Evolutionary conservation across 257 asterid genomes (phyloP), one percentile per base, ranked within the genome.

Genomic region (Perilla frutescens): DNA sequence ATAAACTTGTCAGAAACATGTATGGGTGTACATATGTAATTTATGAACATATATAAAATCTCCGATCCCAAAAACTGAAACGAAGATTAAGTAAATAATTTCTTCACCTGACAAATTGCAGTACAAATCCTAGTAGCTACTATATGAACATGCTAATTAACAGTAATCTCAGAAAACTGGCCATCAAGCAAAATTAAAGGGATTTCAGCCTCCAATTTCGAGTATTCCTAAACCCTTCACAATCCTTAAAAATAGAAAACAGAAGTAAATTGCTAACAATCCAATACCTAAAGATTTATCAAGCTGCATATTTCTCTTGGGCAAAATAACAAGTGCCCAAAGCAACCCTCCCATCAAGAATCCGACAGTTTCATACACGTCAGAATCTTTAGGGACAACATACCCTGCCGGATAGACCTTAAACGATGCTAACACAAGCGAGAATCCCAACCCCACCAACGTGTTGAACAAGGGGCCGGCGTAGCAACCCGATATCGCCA

Each of bases 381-480:
- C 88, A 43, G 76, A 34, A 74, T 86, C 86, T 3, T 47, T 68
- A 0, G 95, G 88, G 20, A 91, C 66, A 5, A 66, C 61, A 29
- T 84, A 90, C 1, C 87, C 74, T 0, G 59, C 20, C 0, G 98
- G 96, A 70, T 86, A 88, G 6, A 78, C 89, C 54, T 70, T 64
- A 86, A 91, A 88, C 0, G 96, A 74, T 2, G 87, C 93, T 11
- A 86, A 57, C 7, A 83, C 87, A 3, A 92, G 84, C 1, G 98
- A 90, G n/a, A 87, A 44, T 6, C 98, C 98, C 77, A 92, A 72
- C 15, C 98, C 98, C 6, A 90, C 83, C 70, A 88, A 48, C 0
- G 89, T 88, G 12, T 90, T 92, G 76, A 92, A 92, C 73, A 92
- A 29, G 3, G 98, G 96, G 1, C 96, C 96, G 0, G 98, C 98